Evolutionary conservation across 208 protist species (phyloP).

Genomic region (Trypanosoma vivax): DNA sequence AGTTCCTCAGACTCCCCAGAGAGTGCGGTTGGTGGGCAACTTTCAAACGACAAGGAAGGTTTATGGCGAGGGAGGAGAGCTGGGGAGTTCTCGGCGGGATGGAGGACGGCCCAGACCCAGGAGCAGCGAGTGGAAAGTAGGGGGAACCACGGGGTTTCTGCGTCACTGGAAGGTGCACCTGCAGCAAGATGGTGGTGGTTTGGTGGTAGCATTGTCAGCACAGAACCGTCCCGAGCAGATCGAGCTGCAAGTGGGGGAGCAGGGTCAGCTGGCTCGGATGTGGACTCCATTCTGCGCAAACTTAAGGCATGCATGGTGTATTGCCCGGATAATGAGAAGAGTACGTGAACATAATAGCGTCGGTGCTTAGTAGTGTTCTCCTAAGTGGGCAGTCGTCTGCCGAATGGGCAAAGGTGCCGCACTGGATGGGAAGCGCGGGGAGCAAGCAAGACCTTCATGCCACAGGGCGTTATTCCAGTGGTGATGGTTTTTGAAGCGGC

Average conservation of each 20-base stretch:
- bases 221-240: neutral
- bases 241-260: slow-evolving; percentile 7
- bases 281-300: slow-evolving; percentile 42
- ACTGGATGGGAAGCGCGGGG: no score
- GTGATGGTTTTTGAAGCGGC: no score
- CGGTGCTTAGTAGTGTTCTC: neutral
- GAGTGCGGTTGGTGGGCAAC: neutral
- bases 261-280: slow-evolving; percentile 45
- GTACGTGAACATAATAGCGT: slow-evolving; percentile 1
- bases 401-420: no score
- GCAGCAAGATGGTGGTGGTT: slow-evolving; percentile 1
- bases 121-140: neutral
- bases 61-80: neutral
- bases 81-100: slow-evolving; percentile 1
- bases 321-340: slow-evolving; percentile 66
- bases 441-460: no score
- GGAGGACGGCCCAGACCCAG: neutral
- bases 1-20: neutral
- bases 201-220: neutral
- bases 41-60: neutral
- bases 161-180: neutral
- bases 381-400: no score
- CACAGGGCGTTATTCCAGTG: no score
- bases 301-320: slow-evolving; percentile 76
- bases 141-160: neutral